Evolutionary conservation across 2,329 filamentous ascomycete genomes (phyloP).

Genomic region (Hypoxylon rubiginosum): DNA sequence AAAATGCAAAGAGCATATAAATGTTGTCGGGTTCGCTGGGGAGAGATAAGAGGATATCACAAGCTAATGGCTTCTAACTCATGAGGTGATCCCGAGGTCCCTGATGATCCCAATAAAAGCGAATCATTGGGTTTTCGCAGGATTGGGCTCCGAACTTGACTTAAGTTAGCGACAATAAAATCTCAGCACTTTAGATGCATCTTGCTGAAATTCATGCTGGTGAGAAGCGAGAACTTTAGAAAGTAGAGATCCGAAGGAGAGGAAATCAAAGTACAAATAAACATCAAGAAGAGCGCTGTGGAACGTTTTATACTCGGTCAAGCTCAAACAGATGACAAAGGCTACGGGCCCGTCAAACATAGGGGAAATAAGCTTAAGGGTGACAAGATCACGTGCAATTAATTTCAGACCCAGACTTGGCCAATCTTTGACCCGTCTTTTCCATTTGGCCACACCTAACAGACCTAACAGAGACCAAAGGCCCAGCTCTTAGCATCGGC

Average conservation of each 20-base stretch:
- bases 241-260: background rate
- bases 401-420: background rate
- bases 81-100: background rate
- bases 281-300: background rate
- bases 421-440: conserved; percentile 28
- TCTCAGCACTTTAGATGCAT: background rate
- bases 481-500: conserved; percentile 15
- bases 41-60: background rate
- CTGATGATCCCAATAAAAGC: background rate
- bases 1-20: background rate
- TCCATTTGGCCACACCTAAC: background rate
- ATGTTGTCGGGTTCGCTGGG: background rate
- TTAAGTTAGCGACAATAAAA: background rate
- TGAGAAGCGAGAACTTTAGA: background rate
- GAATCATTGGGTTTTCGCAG: background rate
- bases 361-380: background rate
- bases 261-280: background rate
- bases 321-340: background rate
- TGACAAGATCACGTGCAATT: background rate
- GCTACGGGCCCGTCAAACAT: background rate
- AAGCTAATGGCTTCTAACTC: background rate
- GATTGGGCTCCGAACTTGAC: background rate
- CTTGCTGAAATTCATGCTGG: background rate
- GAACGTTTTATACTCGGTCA: background rate
- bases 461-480: background rate